Evolutionary conservation across 2,329 filamentous ascomycete genomes (phyloP).

Genomic region (Penicillium sp.): DNA sequence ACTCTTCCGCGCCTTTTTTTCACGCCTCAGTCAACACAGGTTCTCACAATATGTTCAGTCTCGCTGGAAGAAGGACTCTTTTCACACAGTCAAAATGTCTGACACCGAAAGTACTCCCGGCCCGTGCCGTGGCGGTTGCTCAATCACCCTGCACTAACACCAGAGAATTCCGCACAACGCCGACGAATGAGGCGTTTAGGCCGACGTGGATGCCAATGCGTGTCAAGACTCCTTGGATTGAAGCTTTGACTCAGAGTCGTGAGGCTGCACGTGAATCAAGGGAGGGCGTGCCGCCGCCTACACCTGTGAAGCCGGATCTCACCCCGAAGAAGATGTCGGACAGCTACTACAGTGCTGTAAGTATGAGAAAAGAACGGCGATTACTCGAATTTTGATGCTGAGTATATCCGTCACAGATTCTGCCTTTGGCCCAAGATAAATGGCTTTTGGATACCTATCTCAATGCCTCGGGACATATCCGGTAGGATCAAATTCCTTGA

Average conservation of each 20-base stretch:
- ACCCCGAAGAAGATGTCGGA: constrained; percentile 71
- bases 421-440: constrained; percentile 72
- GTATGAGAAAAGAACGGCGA: constrained; percentile 31
- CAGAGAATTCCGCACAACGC: constrained; percentile 36
- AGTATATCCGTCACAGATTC: constrained; percentile 50
- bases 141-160: constrained; percentile 17
- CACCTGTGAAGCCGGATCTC: constrained; percentile 57
- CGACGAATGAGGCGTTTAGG: constrained; percentile 31
- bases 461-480: constrained; percentile 74
- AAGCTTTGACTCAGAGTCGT: constrained; percentile 62
- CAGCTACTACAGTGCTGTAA: constrained; percentile 68
- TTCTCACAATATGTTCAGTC: constrained; percentile 21
- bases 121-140: constrained; percentile 16
- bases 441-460: constrained; percentile 79
- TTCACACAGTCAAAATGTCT: constrained; percentile 29
- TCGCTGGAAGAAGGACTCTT: constrained; percentile 26
- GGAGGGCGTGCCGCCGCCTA: constrained; percentile 19
- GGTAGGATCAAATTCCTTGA: constrained; percentile 43
- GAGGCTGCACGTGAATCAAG: constrained; percentile 41
- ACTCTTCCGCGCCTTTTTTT: not conserved
- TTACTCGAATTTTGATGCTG: not conserved
- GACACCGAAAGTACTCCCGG: constrained; percentile 13
- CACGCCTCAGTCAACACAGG: not conserved
- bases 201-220: constrained; percentile 58
- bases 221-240: constrained; percentile 69